Conservation (phyloP, 495 filamentous ascomycete genomes). For the Letharia lupina region DNA sequence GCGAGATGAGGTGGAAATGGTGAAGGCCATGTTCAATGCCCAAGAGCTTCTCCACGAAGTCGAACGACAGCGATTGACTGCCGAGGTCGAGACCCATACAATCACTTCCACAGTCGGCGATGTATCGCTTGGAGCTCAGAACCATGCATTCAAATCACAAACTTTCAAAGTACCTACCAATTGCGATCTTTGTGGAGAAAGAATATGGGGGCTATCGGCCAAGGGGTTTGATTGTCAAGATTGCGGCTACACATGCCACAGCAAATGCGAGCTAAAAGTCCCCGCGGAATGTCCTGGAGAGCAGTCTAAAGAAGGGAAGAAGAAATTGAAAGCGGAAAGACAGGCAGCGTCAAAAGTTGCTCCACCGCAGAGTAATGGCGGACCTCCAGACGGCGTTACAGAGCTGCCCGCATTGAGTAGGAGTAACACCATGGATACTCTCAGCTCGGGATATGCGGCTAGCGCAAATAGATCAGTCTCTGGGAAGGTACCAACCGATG, state of each 20-base stretch:
- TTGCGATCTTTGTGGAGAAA: conserved; percentile 90
- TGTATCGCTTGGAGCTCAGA: conserved; percentile 79
- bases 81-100: conserved; percentile 84
- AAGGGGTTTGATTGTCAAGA: conserved; percentile 94
- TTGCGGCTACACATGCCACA: conserved; percentile 96
- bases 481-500: conserved; percentile 37
- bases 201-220: conserved; percentile 91
- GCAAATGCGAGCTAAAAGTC: conserved; percentile 98
- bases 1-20: conserved; percentile 71
- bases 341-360: conserved; percentile 67
- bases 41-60: conserved; percentile 80
- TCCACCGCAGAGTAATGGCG: conserved; percentile 36
- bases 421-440: conserved; percentile 85
- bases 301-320: conserved; percentile 85
- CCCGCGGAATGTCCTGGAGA: conserved; percentile 93
- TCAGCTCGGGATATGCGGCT: conserved; percentile 81
- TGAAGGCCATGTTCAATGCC: conserved; percentile 63
- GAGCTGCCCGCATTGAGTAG: conserved; percentile 53
- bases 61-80: conserved; percentile 77
- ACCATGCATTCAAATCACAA: conserved; percentile 92
- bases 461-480: conserved; percentile 69
- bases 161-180: conserved; percentile 99
- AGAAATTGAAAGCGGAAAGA: conserved; percentile 74
- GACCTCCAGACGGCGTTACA: conserved; percentile 29
- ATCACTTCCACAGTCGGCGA: conserved; percentile 84